Conservation (phyloP, 2,329 filamentous ascomycete genomes). For the Diaporthe longicolla region DNA sequence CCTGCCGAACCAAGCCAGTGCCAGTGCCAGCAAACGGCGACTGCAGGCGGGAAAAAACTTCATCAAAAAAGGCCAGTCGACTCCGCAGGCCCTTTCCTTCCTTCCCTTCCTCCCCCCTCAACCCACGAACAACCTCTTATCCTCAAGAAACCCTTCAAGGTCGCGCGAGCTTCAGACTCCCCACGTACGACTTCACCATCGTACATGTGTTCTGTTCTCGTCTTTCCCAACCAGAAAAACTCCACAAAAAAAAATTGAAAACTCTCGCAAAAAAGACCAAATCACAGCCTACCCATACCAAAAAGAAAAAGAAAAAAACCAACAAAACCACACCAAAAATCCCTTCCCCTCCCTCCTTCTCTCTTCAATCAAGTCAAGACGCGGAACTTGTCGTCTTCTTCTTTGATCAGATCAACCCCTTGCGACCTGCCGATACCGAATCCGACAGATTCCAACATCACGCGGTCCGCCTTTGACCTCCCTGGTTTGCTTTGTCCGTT, state of each 20-base stretch:
- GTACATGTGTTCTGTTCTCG: conserved; percentile 73
- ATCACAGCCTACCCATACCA: conserved; percentile 35
- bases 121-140: conserved; percentile 62
- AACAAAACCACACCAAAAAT: conserved; percentile 26
- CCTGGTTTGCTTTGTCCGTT: conserved; percentile 43
- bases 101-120: conserved; percentile 56
- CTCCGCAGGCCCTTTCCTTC: conserved; percentile 22
- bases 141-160: conserved; percentile 57
- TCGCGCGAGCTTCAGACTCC: conserved; percentile 61
- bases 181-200: conserved; percentile 64
- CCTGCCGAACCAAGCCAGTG: neutral
- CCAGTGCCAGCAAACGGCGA: conserved; percentile 35
- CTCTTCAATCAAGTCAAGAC: conserved; percentile 39
- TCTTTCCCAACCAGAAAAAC: conserved; percentile 66
- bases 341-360: conserved; percentile 23
- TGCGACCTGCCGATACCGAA: conserved; percentile 34
- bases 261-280: conserved; percentile 62
- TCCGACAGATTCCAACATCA: conserved; percentile 37
- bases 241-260: conserved; percentile 73
- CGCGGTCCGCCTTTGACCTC: conserved; percentile 39
- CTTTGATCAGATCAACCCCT: conserved; percentile 39
- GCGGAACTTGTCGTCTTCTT: conserved; percentile 39
- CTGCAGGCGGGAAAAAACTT: conserved; percentile 40
- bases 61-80: conserved; percentile 37
- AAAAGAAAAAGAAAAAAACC: conserved; percentile 38